Percentiles rank a stretch among this genome's conserved stretches.
phyloP scores from a whole-genome alignment of 352 stramenopile species.

The Phytopythium vexans region DNA sequence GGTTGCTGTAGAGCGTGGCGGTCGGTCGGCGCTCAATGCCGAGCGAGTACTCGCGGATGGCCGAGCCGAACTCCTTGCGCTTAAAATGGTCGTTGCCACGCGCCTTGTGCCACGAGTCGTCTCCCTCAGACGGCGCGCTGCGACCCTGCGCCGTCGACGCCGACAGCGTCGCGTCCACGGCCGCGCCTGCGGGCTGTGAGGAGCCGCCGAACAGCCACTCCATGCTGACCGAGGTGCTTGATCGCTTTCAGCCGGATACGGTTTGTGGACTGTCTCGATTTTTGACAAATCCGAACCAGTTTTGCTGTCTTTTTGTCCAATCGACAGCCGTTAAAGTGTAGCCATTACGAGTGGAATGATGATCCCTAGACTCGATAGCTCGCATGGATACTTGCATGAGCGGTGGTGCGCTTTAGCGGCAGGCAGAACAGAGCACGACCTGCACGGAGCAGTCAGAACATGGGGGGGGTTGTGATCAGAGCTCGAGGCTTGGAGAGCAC shows the following conservation, averaged over 20 bases:
- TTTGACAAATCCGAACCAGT: too few relatives aligned
- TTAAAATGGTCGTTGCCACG: slow-evolving; percentile 69
- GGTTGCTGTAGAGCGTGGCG: slow-evolving; percentile 77
- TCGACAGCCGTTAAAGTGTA: too few relatives aligned
- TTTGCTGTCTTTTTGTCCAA: too few relatives aligned
- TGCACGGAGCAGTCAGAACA: too few relatives aligned
- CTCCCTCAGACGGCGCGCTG: slow-evolving; percentile 54
- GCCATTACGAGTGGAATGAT: too few relatives aligned
- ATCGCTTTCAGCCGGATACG: background rate
- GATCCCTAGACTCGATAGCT: too few relatives aligned
- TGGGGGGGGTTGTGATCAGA: too few relatives aligned
- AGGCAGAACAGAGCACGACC: too few relatives aligned
- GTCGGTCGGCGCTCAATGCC: slow-evolving; percentile 51
- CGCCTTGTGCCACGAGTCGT: slow-evolving; percentile 68
- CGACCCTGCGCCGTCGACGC: slow-evolving; percentile 53
- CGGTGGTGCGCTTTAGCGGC: too few relatives aligned
- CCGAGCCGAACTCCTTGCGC: slow-evolving; percentile 45
- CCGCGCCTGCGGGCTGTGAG: slow-evolving; percentile 1
- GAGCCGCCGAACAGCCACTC: slow-evolving; percentile 60
- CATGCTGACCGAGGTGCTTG: slow-evolving; percentile 18
- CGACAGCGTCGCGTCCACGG: slow-evolving; percentile 42
- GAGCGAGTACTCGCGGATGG: slow-evolving; percentile 56
- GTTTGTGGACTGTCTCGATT: too few relatives aligned
- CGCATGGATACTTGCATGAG: too few relatives aligned
- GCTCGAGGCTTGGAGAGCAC: too few relatives aligned